Percentiles rank a stretch among this genome's conserved stretches.
Evolutionary conservation across 2,329 filamentous ascomycete genomes (phyloP).

Genomic region (Talaromyces sp.): DNA sequence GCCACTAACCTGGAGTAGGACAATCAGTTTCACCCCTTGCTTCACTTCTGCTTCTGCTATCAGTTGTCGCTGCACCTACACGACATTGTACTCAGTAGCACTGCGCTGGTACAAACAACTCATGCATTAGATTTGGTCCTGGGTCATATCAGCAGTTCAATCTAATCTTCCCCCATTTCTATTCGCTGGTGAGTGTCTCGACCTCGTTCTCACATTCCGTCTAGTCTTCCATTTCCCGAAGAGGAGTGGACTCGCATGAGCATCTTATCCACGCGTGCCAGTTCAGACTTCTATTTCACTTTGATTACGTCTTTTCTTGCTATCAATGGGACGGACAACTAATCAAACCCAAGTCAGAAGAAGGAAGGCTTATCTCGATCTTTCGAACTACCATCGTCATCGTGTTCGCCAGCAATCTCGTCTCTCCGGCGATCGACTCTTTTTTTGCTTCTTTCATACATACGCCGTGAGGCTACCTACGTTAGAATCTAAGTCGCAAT

Average conservation of each 20-base stretch:
- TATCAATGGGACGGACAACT: neutral
- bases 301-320: neutral
- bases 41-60: neutral
- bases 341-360: neutral
- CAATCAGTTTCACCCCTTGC: neutral
- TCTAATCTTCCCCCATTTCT: neutral
- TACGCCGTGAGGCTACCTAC: neutral
- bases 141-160: neutral
- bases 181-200: conserved; percentile 5
- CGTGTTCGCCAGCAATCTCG: neutral
- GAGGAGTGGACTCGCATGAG: neutral
- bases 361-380: neutral
- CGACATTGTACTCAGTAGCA: neutral
- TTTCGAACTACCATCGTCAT: neutral
- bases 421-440: neutral
- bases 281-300: neutral
- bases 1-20: neutral
- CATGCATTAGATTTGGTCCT: conserved; percentile 1
- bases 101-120: neutral
- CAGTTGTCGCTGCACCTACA: neutral
- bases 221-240: neutral
- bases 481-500: conserved; percentile 2
- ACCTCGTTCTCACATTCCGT: neutral
- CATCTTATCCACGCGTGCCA: neutral
- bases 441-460: neutral